These are phyloP conservation scores for Tanacetum coccineum DNA, from an alignment of 129 eudicot species.

Conservation along the genomic window DNA sequence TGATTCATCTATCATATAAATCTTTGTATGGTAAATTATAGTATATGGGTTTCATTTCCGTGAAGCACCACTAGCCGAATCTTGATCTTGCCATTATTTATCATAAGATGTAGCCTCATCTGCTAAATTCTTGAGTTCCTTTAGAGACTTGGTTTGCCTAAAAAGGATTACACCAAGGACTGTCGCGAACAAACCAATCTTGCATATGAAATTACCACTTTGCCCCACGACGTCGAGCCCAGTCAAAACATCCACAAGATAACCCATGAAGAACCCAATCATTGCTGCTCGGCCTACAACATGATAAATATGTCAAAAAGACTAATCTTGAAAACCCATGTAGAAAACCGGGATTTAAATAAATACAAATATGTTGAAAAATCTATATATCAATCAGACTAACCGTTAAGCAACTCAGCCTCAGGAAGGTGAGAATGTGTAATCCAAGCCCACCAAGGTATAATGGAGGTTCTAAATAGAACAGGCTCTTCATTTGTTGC, in stretches of 20 bases:
- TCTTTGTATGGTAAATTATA: too few species aligned
- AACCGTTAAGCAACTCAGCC: slow-evolving; percentile 74
- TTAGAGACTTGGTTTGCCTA: slow-evolving; percentile 44
- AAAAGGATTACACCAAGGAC: slow-evolving; percentile 49
- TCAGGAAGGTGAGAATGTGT: slow-evolving; percentile 75
- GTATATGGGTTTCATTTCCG: slow-evolving; percentile 7
- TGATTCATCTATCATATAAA: too few species aligned
- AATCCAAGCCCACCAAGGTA: slow-evolving; percentile 93
- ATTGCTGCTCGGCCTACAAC: slow-evolving; percentile 69
- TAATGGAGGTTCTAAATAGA: slow-evolving; percentile 58
- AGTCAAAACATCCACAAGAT: slow-evolving; percentile 58
- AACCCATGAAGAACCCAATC: slow-evolving; percentile 73
- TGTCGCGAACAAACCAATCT: slow-evolving; percentile 45
- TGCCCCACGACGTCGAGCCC: slow-evolving; percentile 71
- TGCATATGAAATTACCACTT: slow-evolving; percentile 65
- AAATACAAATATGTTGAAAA: neutral
- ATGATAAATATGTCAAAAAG: neutral
- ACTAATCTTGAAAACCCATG: neutral
- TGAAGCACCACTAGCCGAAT: slow-evolving; percentile 18
- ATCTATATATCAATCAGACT: neutral
- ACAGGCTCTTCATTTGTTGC: slow-evolving; percentile 54
- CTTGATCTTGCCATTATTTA: slow-evolving; percentile 68
- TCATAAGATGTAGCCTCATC: slow-evolving; percentile 72
- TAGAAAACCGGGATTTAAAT: neutral
- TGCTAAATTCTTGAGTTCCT: slow-evolving; percentile 47